Evolutionary conservation across 2,329 filamentous ascomycete genomes (phyloP).

Genomic region (Davidsoniella virescens): DNA sequence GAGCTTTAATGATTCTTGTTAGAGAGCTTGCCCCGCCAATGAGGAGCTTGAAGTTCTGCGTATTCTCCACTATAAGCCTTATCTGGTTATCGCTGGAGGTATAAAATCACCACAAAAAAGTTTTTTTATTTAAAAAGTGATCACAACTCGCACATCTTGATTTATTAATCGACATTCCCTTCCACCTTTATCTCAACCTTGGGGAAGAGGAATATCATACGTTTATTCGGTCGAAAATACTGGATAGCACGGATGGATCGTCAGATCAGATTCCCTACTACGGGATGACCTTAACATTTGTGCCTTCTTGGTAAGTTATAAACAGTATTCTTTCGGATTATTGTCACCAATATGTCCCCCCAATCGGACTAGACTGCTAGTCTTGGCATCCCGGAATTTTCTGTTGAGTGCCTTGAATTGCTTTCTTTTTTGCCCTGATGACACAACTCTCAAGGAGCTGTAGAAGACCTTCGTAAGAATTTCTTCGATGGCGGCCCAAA

Average conservation of each 20-base stretch:
- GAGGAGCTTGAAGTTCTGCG: no score
- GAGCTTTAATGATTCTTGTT: no score
- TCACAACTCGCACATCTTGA: no score
- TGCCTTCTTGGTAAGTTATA: slow-evolving; percentile 3
- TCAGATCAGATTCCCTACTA: slow-evolving; percentile 8
- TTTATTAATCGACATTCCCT: no score
- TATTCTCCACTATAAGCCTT: not conserved
- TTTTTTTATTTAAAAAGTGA: no score
- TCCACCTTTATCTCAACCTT: no score
- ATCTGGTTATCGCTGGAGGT: not conserved
- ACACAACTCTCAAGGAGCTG: slow-evolving; percentile 27
- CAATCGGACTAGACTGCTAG: no score
- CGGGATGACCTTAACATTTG: slow-evolving; percentile 9
- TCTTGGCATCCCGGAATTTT: no score
- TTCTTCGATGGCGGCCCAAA: slow-evolving; percentile 15
- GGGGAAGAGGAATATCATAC: not conserved
- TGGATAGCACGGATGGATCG: slow-evolving; percentile 9
- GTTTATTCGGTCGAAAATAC: slow-evolving; percentile 4
- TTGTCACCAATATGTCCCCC: not conserved
- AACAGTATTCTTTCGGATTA: not conserved
- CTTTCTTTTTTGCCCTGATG: slow-evolving; percentile 33
- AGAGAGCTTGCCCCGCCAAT: not conserved
- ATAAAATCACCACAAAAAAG: not conserved
- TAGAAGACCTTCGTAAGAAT: slow-evolving; percentile 14
- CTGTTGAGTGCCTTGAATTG: not conserved